Base-by-base conservation (phyloP, 208 protist species). In the Wallacemonas sp. region DNA sequence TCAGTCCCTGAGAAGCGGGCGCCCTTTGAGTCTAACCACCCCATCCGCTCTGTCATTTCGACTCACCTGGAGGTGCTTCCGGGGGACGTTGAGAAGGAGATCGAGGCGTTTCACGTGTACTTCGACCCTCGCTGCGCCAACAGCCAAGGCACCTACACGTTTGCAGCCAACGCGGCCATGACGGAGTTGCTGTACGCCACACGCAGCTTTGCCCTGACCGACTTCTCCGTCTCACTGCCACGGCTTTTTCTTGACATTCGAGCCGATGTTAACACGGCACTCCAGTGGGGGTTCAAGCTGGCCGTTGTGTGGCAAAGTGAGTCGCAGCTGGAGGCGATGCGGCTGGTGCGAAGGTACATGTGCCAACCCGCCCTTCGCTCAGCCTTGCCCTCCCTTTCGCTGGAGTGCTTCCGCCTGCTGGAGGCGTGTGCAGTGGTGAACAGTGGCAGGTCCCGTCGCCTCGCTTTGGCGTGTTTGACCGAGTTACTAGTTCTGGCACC, bases 261-360 rank as follows among this genome's bases (percentile, higher is more conserved):
- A 22, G 82, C 78, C 51, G 79, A 84, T 54, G 64, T 76, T 11
- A 58, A 38, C 17, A 70, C 81, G 30, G 72, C 53, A 14, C 65
- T 79, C 1, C 90, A 92, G 70, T 95, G 88, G 89, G 91, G 91
- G n/a, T 93, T 92, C 73, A 85, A 84, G 34, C 47, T 95, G 33
- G 53, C 72, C 27, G 75, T 94, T 31, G 75, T 97, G 31, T 89
- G 83, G 70, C 79, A 91, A 51, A 76, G 66, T 54, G 71, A 74
- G 11, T 68, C 70, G 12, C 82, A 90, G 66, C 73, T 86, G 12
- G 75, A 62, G n/a, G 88, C 88, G 9, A 80, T 86, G 51, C 70
- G 73, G 8, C 49, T 91, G 33, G 71, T 97, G 38, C 80, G 79
- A 45, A 53, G 60, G 6, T 31, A 58, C 19, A 77, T 75, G 14